Evolutionary conservation across 805 yeast species (phyloP).

Genomic region (Saccharomycopsis sp.): DNA sequence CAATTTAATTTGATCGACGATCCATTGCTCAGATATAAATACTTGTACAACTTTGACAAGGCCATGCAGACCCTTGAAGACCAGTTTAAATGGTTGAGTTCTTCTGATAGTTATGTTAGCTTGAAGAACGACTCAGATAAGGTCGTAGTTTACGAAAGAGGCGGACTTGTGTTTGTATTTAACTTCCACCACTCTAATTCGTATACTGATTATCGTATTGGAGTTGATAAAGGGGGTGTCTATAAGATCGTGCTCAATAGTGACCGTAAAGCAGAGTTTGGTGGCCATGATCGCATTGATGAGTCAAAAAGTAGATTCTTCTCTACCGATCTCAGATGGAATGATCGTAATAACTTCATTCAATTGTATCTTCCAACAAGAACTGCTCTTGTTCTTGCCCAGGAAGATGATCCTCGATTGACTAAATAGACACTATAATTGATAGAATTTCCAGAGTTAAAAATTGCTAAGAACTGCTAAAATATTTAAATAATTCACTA

Average conservation of each 20-base stretch:
- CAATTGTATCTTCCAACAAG: slow-evolving; percentile 81
- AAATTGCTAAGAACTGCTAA: no score
- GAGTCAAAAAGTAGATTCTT: slow-evolving; percentile 45
- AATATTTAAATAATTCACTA: no score
- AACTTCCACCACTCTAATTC: slow-evolving; percentile 86
- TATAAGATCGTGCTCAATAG: slow-evolving; percentile 71
- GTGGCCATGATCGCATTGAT: slow-evolving; percentile 77
- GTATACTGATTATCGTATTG: slow-evolving; percentile 80
- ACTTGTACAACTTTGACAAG: slow-evolving; percentile 72
- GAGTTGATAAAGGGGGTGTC: slow-evolving; percentile 75
- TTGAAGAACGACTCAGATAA: slow-evolving; percentile 86
- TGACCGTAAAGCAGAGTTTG: slow-evolving; percentile 56
- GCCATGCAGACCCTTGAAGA: slow-evolving; percentile 77
- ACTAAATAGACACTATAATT: not conserved
- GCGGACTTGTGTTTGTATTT: slow-evolving; percentile 76
- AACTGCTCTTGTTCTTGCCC: slow-evolving; percentile 56
- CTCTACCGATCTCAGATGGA: slow-evolving; percentile 77
- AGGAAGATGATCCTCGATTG: slow-evolving; percentile 19
- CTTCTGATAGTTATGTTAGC: slow-evolving; percentile 74
- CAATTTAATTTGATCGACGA: slow-evolving; percentile 87
- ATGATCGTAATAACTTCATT: slow-evolving; percentile 64
- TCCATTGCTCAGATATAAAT: slow-evolving; percentile 70
- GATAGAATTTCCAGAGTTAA: no score
- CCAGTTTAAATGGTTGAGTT: slow-evolving; percentile 62
- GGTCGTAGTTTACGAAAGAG: slow-evolving; percentile 82